A percentile compares a stretch with the other conserved stretches of the same genome.
Conservation (phyloP, 495 filamentous ascomycete genomes). For the Cenococcum geophilum region DNA sequence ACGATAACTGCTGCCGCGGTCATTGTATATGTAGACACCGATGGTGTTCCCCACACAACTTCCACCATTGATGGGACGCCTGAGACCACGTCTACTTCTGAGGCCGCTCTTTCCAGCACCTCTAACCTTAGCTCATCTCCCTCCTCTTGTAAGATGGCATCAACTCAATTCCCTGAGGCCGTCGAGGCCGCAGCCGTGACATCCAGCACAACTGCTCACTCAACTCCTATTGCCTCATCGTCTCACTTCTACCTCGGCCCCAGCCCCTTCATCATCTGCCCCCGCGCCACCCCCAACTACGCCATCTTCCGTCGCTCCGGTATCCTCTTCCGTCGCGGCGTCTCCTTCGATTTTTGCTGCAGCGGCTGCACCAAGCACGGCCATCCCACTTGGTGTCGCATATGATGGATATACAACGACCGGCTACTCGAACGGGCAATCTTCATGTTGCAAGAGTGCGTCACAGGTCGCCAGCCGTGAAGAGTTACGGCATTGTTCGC, state of each 20-base stretch:
- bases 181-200: background rate
- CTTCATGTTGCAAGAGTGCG: conserved; percentile 58
- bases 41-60: conserved; percentile 48
- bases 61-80: conserved; percentile 8
- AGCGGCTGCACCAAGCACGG: background rate
- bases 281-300: background rate
- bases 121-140: background rate
- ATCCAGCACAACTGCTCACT: background rate
- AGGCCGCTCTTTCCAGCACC: background rate
- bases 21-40: conserved; percentile 59
- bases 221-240: background rate
- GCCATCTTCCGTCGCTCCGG: background rate
- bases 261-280: background rate
- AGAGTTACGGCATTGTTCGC: conserved; percentile 55
- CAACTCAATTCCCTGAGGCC: background rate
- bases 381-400: conserved; percentile 21
- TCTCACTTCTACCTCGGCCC: background rate
- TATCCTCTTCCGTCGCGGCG: background rate
- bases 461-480: conserved; percentile 50
- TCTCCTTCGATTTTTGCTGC: background rate
- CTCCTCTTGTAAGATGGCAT: background rate
- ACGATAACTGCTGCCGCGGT: conserved; percentile 42
- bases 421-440: conserved; percentile 33
- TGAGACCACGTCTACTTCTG: background rate
- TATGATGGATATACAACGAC: conserved; percentile 20